phyloP scores from a whole-genome alignment of 2,329 filamentous ascomycete species.

The Hymenoscyphus albidus region DNA sequence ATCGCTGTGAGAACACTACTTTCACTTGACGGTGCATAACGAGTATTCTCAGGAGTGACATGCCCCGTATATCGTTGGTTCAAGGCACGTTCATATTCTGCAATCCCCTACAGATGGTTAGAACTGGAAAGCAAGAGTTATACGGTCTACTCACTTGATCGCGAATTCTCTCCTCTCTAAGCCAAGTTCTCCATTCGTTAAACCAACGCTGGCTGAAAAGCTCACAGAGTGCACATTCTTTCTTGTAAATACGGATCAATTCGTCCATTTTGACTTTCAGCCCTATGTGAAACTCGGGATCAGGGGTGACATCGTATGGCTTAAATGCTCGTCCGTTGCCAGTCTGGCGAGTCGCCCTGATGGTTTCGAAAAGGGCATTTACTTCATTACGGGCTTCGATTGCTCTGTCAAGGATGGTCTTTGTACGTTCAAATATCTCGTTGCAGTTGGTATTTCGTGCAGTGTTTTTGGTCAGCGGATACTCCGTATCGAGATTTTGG shows the following conservation, averaged over 20 bases:
- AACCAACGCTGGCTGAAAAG: neutral
- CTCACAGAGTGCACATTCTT: neutral
- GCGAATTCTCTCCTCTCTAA: neutral
- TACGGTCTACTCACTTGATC: neutral
- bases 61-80: neutral
- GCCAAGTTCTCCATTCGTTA: neutral
- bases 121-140: neutral
- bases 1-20: neutral
- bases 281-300: neutral
- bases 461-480: neutral
- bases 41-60: neutral
- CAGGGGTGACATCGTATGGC: neutral
- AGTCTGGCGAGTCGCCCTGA: neutral
- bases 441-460: neutral
- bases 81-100: neutral
- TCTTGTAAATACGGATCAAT: neutral
- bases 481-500: neutral
- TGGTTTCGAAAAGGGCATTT: neutral
- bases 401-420: neutral
- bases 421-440: neutral
- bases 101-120: neutral
- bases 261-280: neutral
- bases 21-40: neutral
- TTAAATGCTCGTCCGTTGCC: neutral
- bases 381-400: neutral